Percentiles rank a stretch among this genome's conserved stretches.
phyloP scores from a whole-genome alignment of 805 yeast genomes.

The Cephaloascus fragrans region DNA sequence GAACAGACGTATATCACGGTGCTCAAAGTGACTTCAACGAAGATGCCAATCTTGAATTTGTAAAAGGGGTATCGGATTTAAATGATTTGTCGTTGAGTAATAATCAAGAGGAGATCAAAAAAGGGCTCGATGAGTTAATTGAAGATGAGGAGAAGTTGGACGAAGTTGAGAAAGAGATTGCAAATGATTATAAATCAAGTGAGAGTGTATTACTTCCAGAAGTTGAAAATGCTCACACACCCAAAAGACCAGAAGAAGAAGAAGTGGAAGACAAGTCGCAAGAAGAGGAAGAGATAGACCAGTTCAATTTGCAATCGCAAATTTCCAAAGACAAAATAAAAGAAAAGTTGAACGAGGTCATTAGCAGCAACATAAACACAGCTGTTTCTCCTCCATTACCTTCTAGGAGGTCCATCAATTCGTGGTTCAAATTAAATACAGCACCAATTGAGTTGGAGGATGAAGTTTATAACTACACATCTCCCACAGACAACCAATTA shows the following conservation, averaged over 20 bases:
- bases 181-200: not conserved
- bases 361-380: not conserved
- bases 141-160: not conserved
- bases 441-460: slow-evolving; percentile 8
- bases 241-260: slow-evolving; percentile 9
- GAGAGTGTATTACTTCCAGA: no score
- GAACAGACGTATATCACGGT: not conserved
- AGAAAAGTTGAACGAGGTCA: not conserved
- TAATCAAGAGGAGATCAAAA: not conserved
- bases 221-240: no score
- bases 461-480: slow-evolving; percentile 18
- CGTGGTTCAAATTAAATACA: slow-evolving; percentile 9
- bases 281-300: slow-evolving; percentile 2
- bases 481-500: slow-evolving; percentile 29
- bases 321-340: not conserved
- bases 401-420: slow-evolving; percentile 7
- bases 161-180: not conserved
- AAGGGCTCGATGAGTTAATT: not conserved
- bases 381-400: slow-evolving; percentile 2
- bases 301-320: not conserved
- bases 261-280: slow-evolving; percentile 4
- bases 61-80: not conserved
- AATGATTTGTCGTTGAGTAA: not conserved
- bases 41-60: not conserved
- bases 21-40: not conserved